Conservation (phyloP, 2,329 filamentous ascomycete genomes). For the Rosellinia necatrix region DNA sequence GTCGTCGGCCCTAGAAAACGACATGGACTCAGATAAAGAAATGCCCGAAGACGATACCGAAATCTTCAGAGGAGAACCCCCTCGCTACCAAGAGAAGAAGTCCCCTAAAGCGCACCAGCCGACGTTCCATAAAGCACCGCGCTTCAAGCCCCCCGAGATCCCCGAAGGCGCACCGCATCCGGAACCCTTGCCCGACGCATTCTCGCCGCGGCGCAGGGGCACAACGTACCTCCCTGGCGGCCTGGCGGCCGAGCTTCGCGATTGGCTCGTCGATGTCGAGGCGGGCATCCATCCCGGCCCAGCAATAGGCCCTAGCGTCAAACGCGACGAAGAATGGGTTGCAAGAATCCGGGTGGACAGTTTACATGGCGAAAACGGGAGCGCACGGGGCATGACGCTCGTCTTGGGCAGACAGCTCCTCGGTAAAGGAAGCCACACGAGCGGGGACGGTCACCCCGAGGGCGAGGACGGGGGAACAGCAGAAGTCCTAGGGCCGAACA, state of each 20-base stretch:
- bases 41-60: constrained; percentile 8
- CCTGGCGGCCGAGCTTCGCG: constrained; percentile 48
- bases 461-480: not conserved
- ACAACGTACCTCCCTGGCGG: constrained; percentile 46
- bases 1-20: not conserved
- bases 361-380: constrained; percentile 25
- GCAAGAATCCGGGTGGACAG: constrained; percentile 34
- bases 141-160: constrained; percentile 43
- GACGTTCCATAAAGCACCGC: constrained; percentile 44
- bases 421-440: not conserved
- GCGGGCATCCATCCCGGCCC: constrained; percentile 32
- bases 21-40: constrained; percentile 1
- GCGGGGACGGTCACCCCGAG: not conserved
- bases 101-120: constrained; percentile 32
- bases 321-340: constrained; percentile 28
- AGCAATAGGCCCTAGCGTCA: constrained; percentile 14
- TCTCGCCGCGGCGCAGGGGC: constrained; percentile 45
- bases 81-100: constrained; percentile 10
- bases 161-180: constrained; percentile 23
- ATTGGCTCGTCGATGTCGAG: constrained; percentile 52
- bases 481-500: constrained; percentile 5
- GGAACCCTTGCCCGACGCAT: constrained; percentile 44
- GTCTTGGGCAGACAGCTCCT: constrained; percentile 29
- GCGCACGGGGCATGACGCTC: constrained; percentile 37
- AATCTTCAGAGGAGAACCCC: not conserved